Evolutionary conservation across 2,329 filamentous ascomycete genomes (phyloP), one percentile per base, ranked within the genome.

Genomic region (Trichoderma gracile): DNA sequence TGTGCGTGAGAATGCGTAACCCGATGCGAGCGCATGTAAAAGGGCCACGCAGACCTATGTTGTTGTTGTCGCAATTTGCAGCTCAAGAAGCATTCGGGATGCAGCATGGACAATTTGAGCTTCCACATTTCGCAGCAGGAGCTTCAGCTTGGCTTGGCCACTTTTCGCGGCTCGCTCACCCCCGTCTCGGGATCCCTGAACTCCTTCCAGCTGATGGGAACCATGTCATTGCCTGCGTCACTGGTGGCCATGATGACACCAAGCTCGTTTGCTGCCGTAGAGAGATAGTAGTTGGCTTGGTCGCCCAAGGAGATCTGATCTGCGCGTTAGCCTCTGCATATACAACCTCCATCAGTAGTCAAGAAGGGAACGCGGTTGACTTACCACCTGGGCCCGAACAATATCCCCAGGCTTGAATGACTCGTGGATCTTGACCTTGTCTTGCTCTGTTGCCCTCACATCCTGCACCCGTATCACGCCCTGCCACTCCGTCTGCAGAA

Each of bases 231-330:
- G 1, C 93, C 93, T 2, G 85, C 86, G 75, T 96, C 92, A 74
- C 92, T 96, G 70, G 86, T 89, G 10, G 94, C 95, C 87, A 98
- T 91, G 45, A 99, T 91, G 65, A 98, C 94, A 2, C 95, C 95
- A 46, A 96, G 82, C 74, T 96, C 91, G 77, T 99, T 98, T 69
- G 87, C 87, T 30, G 93, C 92, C 1, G 95, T 99, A 27, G 89
- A 91, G n/a, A 96, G 84, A 76, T 97, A 99, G 76, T 98, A 99
- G 72, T 92, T 96, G 57, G 90, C 88, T 79, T 98, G 93, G 74
- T 99, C 95, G 43, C 95, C 95, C 15, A 98, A 79, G 8, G 91
- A 95, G 65, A 96, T 95, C 88, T 90, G 56, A 19, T 56, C 3
- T 12, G 19, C 21, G 45, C 62, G 33, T 50, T 15, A 49, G 42